These are phyloP conservation scores for Sclerotinia minor DNA, from an alignment of 2,329 filamentous ascomycete species.

Conservation along the genomic window DNA sequence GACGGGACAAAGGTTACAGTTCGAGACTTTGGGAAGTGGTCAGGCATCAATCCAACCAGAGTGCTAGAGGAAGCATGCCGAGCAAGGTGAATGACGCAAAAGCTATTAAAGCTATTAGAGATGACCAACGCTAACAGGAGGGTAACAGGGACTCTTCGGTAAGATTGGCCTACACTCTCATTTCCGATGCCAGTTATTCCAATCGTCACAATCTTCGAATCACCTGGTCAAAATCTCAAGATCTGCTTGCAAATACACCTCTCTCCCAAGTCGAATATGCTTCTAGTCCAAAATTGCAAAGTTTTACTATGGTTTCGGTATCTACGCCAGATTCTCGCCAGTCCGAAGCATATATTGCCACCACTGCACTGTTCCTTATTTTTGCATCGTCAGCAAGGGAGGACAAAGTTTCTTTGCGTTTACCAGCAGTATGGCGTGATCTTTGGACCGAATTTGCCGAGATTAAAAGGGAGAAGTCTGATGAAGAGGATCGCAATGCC, in stretches of 20 bases:
- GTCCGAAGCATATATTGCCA: conserved; percentile 84
- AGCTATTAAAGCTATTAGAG: not conserved
- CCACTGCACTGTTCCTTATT: conserved; percentile 76
- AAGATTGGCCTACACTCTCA: conserved; percentile 64
- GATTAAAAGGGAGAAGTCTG: conserved; percentile 66
- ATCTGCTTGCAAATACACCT: conserved; percentile 45
- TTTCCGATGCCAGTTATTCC: conserved; percentile 74
- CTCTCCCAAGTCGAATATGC: conserved; percentile 39
- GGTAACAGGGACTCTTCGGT: conserved; percentile 64
- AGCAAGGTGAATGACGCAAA: conserved; percentile 56
- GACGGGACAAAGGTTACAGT: conserved; percentile 61
- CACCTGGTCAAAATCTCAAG: conserved; percentile 75
- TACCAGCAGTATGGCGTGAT: conserved; percentile 81
- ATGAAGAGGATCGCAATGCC: conserved; percentile 67
- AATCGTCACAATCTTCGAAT: conserved; percentile 75
- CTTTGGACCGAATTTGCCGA: conserved; percentile 79
- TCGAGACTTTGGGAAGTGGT: conserved; percentile 81
- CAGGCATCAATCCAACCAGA: conserved; percentile 72
- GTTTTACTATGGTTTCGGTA: conserved; percentile 71
- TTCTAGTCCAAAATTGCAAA: conserved; percentile 52
- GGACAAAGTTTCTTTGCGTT: conserved; percentile 76
- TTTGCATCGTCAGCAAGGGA: conserved; percentile 79
- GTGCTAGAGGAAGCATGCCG: conserved; percentile 86
- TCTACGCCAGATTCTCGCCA: conserved; percentile 76
- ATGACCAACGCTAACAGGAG: conserved; percentile 18